These are phyloP conservation scores for Macadamia integrifolia DNA, from an alignment of 164 flowering plant genomes.

Conservation along the genomic window DNA sequence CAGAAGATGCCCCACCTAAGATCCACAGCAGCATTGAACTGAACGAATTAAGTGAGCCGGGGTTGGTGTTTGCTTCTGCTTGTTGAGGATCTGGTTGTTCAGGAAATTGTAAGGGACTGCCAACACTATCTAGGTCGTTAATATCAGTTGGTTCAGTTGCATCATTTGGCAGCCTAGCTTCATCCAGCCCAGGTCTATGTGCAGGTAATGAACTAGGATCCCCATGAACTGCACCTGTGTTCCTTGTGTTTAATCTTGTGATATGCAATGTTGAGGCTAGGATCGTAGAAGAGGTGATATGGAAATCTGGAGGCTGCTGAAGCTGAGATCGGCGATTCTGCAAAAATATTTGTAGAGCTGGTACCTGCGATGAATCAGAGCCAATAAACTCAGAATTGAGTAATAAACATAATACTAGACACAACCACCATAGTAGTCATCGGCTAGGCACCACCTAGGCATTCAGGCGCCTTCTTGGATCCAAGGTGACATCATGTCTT, in stretches of 20 bases:
- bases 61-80: conserved; percentile 38
- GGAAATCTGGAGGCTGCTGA: conserved; percentile 87
- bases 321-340: conserved; percentile 66
- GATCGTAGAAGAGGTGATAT: conserved; percentile 84
- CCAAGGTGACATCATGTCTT: no score
- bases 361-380: conserved; percentile 47
- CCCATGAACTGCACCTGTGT: conserved; percentile 28
- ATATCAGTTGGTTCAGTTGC: conserved; percentile 24
- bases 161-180: conserved; percentile 22
- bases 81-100: conserved; percentile 35
- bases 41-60: conserved; percentile 58
- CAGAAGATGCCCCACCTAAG: conserved; percentile 78
- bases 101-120: conserved; percentile 30
- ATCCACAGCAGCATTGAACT: conserved; percentile 81
- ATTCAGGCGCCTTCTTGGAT: no score
- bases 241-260: conserved; percentile 74
- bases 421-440: no score
- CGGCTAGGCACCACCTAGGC: no score
- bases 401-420: no score
- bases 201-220: conserved; percentile 34
- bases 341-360: conserved; percentile 86
- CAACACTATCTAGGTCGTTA: conserved; percentile 18
- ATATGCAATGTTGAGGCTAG: conserved; percentile 96
- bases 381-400: neutral
- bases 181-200: conserved; percentile 26